Base-by-base conservation (phyloP, 2,329 filamentous ascomycete genomes). In the Emericellopsis atlantica region DNA sequence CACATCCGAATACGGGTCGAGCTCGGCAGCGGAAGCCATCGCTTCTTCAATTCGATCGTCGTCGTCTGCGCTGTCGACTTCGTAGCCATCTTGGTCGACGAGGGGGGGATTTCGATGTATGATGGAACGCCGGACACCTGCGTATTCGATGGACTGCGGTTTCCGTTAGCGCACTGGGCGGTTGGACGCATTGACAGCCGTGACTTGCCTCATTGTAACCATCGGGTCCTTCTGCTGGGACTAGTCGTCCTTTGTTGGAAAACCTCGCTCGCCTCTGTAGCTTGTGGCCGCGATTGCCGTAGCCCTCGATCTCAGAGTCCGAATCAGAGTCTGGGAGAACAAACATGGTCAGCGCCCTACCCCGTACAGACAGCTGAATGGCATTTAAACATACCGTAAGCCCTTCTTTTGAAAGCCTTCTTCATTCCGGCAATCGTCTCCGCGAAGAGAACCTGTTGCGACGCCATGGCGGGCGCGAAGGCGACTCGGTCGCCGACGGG, bases 211-310 rank as follows among this genome's bases (percentile, higher is more conserved):
- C 79, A 60, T 76, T 82, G 62, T 87, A 86, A 11, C 76, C 72
- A 49, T 77, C 72, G 35, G 79, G 76, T 3, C 81, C 81, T 23
- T 70, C 72, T 1, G 78, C 72, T 22, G 76, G 72, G 35, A 81
- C 76, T 46, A 88, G 67, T 51, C 81, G 78, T 44, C 83, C 83
- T 53, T 79, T 70, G 50, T 76, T 79, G 36, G 83, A 74, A 54
- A 84, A 84, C 49, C 77, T 73, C 36, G 84, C 79, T 51, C 77
- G 74, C 58, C 78, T 83, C 66, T 88, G 85, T 36, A 90, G 68
- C 57, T 89, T 90, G 59, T 86, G 77, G 45, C 82, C 83, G 54
- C 84, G 79, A 59, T 88, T 88, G 43, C 78, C 81, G 50, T 74
- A 74, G 50, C 74, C 70, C 45, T 79, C 72, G 51, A 87, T 79